Evolutionary conservation across 1,284 basidiomycete genomes (phyloP), one percentile per base, ranked within the genome.

Genomic region (Anthracocystis panici-leucophaei): DNA sequence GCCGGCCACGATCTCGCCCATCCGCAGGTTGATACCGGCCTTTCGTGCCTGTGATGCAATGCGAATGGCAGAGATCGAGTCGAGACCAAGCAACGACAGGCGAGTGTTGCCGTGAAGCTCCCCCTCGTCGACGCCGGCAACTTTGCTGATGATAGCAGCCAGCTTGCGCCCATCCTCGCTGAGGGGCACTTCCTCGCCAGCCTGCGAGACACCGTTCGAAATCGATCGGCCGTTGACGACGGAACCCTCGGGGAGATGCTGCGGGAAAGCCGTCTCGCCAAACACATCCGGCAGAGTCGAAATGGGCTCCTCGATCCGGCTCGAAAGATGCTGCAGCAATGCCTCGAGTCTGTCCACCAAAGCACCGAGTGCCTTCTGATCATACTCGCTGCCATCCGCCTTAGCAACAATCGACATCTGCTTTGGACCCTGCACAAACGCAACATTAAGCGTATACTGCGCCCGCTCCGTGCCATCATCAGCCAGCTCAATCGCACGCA

Each of bases 11-110:
- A 83, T 78, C 49, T 83, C 76, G 7, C 63, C 64, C 50, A 82
- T 70, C 0, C 73, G 65, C 45, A 83, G 46, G 6, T 57, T 42
- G 20, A 80, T 41, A 27, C 79, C 75, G 2, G 63, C 55, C 21
- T 59, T 66, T 18, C 81, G 73, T 3, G 77, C 75, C 50, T 65
- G 74, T 7, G 77, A 71, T 5, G 79, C 79, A 35, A 84, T 72
- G 27, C 75, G 73, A 46, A 84, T 82, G 2, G 82, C 75, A 27
- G 78, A 77, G 50, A 84, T 82, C 16, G 82, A 84, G 55, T 84
- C 82, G 29, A 84, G 66, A 14, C 82, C 82, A 2, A 84, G 65
- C n/a, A 59, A 42, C 3, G 72, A 60, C 25, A 84, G 57, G 7
- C 73, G 67, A 7, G 77, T 79, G 25, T 58, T 20, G 20, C 69